A percentile compares a stretch with the other conserved stretches of the same genome.
Evolutionary conservation across 768 basidiomycete species (phyloP).

Genomic region (Russula virescens): DNA sequence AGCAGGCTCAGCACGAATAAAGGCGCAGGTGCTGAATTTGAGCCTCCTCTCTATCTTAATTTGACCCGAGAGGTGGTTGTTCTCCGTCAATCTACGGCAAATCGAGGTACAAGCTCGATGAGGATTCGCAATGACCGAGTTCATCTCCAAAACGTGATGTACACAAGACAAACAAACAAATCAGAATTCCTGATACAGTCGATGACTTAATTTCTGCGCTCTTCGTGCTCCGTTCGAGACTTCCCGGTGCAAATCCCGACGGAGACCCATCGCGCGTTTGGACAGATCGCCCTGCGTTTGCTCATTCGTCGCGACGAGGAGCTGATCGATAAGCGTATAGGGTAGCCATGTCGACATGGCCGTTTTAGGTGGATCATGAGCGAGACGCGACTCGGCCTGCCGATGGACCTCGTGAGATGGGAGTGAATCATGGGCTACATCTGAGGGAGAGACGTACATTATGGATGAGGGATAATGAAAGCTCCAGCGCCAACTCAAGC

Average conservation of each 20-base stretch:
- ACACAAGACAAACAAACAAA: neutral
- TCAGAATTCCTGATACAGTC: conserved; percentile 19
- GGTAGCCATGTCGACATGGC: conserved; percentile 73
- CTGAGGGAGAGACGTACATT: conserved; percentile 45
- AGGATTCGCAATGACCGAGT: neutral
- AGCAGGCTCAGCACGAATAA: too few relatives aligned
- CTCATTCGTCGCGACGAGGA: conserved; percentile 57
- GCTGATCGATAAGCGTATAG: conserved; percentile 79
- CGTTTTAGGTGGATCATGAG: conserved; percentile 46
- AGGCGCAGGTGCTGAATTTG: too few relatives aligned
- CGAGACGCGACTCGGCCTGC: conserved; percentile 50
- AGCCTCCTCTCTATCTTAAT: neutral
- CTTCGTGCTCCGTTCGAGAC: conserved; percentile 60
- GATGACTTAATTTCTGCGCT: conserved; percentile 54
- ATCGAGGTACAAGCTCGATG: neutral
- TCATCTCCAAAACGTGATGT: neutral
- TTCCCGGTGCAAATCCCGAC: conserved; percentile 51
- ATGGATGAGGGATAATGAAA: conserved; percentile 63
- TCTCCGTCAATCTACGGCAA: neutral
- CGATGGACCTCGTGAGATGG: neutral
- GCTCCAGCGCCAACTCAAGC: conserved; percentile 68
- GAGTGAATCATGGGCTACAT: neutral
- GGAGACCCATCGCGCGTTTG: conserved; percentile 35
- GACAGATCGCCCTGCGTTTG: conserved; percentile 42
- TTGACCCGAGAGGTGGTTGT: neutral